phyloP scores from a whole-genome alignment of 2,329 filamentous ascomycete genomes.

The Talaromyces sp. region DNA sequence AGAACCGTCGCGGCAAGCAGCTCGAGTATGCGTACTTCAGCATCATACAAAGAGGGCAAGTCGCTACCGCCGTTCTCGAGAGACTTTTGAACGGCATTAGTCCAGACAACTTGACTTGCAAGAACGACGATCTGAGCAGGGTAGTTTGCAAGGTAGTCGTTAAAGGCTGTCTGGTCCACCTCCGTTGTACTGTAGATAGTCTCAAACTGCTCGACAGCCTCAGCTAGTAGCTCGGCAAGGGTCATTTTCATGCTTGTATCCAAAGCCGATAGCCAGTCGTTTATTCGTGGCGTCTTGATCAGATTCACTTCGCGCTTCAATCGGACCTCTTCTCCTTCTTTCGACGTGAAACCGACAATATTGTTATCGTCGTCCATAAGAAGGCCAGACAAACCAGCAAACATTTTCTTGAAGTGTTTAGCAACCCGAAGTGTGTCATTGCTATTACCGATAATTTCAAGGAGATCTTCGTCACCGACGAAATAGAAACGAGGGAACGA shows the following conservation, averaged over 20 bases:
- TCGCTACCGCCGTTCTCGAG: slow-evolving; percentile 66
- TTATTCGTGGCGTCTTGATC: slow-evolving; percentile 91
- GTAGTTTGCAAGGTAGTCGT: slow-evolving; percentile 74
- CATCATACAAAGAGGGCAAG: slow-evolving; percentile 67
- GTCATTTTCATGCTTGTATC: slow-evolving; percentile 93
- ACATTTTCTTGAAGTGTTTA: slow-evolving; percentile 99
- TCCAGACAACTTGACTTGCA: slow-evolving; percentile 91
- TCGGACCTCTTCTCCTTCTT: slow-evolving; percentile 83
- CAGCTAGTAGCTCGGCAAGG: slow-evolving; percentile 80
- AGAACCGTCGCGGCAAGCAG: slow-evolving; percentile 84
- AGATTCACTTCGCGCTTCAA: slow-evolving; percentile 90
- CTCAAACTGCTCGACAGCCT: slow-evolving; percentile 77
- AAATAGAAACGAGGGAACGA: slow-evolving; percentile 99
- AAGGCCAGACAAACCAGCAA: slow-evolving; percentile 87
- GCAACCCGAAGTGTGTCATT: slow-evolving; percentile 94
- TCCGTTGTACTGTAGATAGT: slow-evolving; percentile 67
- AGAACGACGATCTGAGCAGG: slow-evolving; percentile 95
- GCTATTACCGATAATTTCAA: slow-evolving; percentile 99
- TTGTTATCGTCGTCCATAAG: slow-evolving; percentile 84
- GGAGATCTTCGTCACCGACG: slow-evolving; percentile 93
- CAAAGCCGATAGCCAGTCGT: slow-evolving; percentile 94
- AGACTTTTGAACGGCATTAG: slow-evolving; percentile 73
- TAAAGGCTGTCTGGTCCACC: slow-evolving; percentile 66
- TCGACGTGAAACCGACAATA: slow-evolving; percentile 89
- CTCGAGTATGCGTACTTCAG: slow-evolving; percentile 77